These are phyloP conservation scores for Crithidia acanthocephali DNA, from an alignment of 208 protist species.

Conservation along the genomic window DNA sequence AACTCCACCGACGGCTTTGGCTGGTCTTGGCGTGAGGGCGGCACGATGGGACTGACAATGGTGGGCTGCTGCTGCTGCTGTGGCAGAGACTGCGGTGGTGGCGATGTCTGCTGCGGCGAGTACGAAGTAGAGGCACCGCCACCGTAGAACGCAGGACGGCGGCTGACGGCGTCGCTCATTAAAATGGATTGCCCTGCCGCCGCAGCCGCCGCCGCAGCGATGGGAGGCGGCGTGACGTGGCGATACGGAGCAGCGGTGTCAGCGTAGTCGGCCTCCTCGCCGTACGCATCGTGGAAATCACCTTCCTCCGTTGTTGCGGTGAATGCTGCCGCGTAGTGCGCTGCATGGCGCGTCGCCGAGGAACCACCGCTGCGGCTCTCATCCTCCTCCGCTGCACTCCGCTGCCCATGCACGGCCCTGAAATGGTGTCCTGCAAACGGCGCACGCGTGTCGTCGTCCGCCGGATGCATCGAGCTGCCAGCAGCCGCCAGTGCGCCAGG, in stretches of 20 bases:
- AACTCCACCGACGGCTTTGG: conserved; percentile 45
- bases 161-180: neutral
- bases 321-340: neutral
- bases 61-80: conserved; percentile 13
- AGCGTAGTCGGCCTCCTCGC: too few relatives aligned
- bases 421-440: neutral
- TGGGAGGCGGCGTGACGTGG: neutral
- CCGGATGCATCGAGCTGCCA: neutral
- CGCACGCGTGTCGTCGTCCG: neutral
- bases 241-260: too few relatives aligned
- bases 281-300: too few relatives aligned
- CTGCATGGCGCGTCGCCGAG: neutral
- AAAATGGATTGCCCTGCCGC: conserved; percentile 3
- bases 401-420: neutral
- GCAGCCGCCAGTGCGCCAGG: conserved; percentile 1
- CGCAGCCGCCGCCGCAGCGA: neutral
- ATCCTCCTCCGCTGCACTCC: conserved; percentile 11
- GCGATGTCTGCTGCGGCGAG: neutral
- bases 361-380: neutral
- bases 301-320: too few relatives aligned
- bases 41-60: conserved; percentile 10
- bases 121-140: neutral
- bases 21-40: conserved; percentile 16
- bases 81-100: neutral
- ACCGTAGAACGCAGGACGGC: neutral